phyloP scores from a whole-genome alignment of 2,329 filamentous ascomycete genomes.

The Aplosporella prunicola region DNA sequence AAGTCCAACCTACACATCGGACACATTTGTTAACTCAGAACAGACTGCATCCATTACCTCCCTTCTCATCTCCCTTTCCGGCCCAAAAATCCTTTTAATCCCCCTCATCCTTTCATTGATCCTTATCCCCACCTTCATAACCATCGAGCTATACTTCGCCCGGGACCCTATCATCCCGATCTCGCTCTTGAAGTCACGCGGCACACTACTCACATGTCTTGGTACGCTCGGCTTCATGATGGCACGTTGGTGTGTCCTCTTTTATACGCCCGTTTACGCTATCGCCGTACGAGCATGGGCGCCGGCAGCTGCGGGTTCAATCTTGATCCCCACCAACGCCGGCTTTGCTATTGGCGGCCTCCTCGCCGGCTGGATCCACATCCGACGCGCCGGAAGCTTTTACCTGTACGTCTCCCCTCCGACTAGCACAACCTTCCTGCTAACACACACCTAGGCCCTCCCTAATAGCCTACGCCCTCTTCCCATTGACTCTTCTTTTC shows the following conservation, averaged over 20 bases:
- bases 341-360: conserved; percentile 70
- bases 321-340: conserved; percentile 71
- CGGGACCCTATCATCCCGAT: conserved; percentile 67
- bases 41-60: conserved; percentile 58
- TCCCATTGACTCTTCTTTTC: conserved; percentile 49
- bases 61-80: conserved; percentile 61
- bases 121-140: conserved; percentile 47
- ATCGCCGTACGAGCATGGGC: conserved; percentile 63
- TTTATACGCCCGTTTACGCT: conserved; percentile 72
- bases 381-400: conserved; percentile 63
- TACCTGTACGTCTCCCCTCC: conserved; percentile 43
- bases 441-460: conserved; percentile 35
- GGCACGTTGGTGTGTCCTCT: conserved; percentile 68
- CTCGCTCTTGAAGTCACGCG: conserved; percentile 57
- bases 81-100: conserved; percentile 49
- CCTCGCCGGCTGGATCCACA: conserved; percentile 64
- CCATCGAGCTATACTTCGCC: conserved; percentile 55
- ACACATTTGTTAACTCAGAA: too few relatives aligned
- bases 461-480: conserved; percentile 51
- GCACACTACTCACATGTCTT: conserved; percentile 63
- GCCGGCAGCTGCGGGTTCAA: conserved; percentile 61
- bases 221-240: conserved; percentile 72
- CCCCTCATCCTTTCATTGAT: conserved; percentile 53
- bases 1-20: too few relatives aligned
- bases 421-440: background rate